Evolutionary conservation across 1,284 basidiomycete genomes (phyloP), one percentile per base, ranked within the genome.

Genomic region (Singerocomus inundabilis): DNA sequence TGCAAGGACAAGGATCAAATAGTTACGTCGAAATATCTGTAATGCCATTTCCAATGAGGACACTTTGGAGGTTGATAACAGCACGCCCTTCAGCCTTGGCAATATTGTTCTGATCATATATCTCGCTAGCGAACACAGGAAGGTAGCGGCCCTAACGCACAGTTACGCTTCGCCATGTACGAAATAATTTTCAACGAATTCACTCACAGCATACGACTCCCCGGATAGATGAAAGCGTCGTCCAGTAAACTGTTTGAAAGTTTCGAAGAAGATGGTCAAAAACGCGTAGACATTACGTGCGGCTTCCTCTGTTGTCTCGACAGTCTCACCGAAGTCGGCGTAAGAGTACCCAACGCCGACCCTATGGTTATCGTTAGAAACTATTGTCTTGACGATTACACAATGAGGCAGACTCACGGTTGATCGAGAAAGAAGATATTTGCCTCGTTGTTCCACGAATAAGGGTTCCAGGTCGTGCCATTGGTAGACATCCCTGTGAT

Each of bases 91-190:
- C 73, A 10, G 69, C 68, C 34, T 72, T 67, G 3, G 82, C 78
- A 16, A 78, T 59, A 46, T 74, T 66, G 66, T 93, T 92, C 52
- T 85, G 79, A 66, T 92, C 89, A 38, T 82, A 77, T 32, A 93
- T 84, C 53, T 90, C 84, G 43, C 83, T 81, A 0, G 89, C 90
- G 54, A 93, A 93, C 6, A 91, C 77, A 2, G 89, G 91, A 2
- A 92, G 72, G 67, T 92, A 92, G 34, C 86, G 81, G 1, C 91
- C 88, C 80, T 84, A 38, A 25, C 16, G 38, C 21, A 44, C 2
- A 13, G 29, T 37, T 6, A 38, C 31, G 15, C 18, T 25, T 31
- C 18, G 24, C n/a, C 30, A 1, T 26, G 10, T 35, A 28, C 15
- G 48, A 33, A 16, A 29, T n/a, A 30, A 29, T 3, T 24, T 21